phyloP scores from a whole-genome alignment of 83 land plant species.

The Picea abies region DNA sequence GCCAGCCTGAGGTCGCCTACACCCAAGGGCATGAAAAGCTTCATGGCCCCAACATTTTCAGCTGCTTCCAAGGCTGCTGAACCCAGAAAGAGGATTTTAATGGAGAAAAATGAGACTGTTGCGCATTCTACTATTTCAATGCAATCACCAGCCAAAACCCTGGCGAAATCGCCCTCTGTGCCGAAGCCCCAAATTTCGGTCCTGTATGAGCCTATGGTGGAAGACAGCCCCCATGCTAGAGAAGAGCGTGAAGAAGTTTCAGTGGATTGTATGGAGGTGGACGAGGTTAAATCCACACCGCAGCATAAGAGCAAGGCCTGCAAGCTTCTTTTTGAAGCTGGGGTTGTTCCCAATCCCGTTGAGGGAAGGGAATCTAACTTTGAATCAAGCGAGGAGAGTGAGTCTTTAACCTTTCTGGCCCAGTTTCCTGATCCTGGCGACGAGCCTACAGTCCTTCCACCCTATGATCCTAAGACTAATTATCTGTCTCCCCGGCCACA shows the following conservation, averaged over 20 bases:
- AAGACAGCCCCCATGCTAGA: background rate
- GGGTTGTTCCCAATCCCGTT: no score
- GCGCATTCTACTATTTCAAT: slow-evolving; percentile 19
- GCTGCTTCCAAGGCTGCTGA: slow-evolving; percentile 53
- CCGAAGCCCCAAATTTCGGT: background rate
- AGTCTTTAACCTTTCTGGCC: background rate
- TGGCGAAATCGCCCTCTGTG: slow-evolving; percentile 11
- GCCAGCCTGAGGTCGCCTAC: background rate
- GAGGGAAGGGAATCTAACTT: no score
- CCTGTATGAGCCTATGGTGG: background rate
- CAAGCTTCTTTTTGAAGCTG: background rate
- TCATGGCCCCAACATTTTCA: slow-evolving; percentile 71
- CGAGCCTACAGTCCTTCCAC: slow-evolving; percentile 30
- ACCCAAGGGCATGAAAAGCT: slow-evolving; percentile 43
- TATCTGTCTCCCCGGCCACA: slow-evolving; percentile 59
- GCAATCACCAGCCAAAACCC: slow-evolving; percentile 6
- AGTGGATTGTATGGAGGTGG: slow-evolving; percentile 1
- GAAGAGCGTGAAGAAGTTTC: slow-evolving; percentile 2
- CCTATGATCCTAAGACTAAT: slow-evolving; percentile 59
- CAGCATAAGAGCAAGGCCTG: background rate
- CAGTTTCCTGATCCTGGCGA: slow-evolving; percentile 16
- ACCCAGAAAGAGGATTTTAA: slow-evolving; percentile 46
- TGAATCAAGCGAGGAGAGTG: background rate
- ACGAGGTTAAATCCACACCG: background rate
- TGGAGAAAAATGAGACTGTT: slow-evolving; percentile 40